Evolutionary conservation across 257 asterid genomes (phyloP).

Genomic region (Nicotiana noctiflora): DNA sequence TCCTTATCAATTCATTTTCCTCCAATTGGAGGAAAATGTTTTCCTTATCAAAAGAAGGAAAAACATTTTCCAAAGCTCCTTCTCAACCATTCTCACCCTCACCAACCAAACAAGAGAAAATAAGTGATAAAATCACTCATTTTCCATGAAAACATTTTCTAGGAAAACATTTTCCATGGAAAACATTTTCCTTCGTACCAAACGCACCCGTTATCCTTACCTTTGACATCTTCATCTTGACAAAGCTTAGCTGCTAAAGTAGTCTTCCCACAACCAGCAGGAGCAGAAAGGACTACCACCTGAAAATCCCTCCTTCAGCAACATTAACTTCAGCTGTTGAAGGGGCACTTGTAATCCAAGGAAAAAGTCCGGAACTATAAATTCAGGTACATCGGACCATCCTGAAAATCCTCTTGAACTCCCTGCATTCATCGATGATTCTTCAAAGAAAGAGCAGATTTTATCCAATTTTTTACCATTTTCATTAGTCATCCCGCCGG

Average conservation of each 20-base stretch:
- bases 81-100: too few relatives aligned
- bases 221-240: slow-evolving; percentile 21
- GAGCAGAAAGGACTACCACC: slow-evolving; percentile 30
- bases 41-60: too few relatives aligned
- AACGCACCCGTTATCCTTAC: slow-evolving; percentile 5
- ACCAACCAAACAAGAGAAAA: too few relatives aligned
- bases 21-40: too few relatives aligned
- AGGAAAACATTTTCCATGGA: too few relatives aligned
- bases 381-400: slow-evolving; percentile 16
- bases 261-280: slow-evolving; percentile 39
- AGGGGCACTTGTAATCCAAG: slow-evolving; percentile 23
- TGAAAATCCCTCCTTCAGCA: slow-evolving; percentile 4
- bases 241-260: slow-evolving; percentile 26
- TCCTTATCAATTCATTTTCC: too few relatives aligned
- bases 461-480: slow-evolving; percentile 16
- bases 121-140: too few relatives aligned
- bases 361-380: slow-evolving; percentile 8
- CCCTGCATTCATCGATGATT: too few relatives aligned
- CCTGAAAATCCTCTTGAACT: slow-evolving; percentile 10
- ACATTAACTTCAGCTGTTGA: slow-evolving; percentile 18
- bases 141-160: too few relatives aligned
- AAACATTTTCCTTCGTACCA: too few relatives aligned
- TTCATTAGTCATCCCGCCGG: slow-evolving; percentile 7
- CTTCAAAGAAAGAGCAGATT: background rate
- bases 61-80: too few relatives aligned